These are phyloP conservation scores for Scedosporium dehoogii DNA, from an alignment of 2,329 filamentous ascomycete species.

Conservation along the genomic window DNA sequence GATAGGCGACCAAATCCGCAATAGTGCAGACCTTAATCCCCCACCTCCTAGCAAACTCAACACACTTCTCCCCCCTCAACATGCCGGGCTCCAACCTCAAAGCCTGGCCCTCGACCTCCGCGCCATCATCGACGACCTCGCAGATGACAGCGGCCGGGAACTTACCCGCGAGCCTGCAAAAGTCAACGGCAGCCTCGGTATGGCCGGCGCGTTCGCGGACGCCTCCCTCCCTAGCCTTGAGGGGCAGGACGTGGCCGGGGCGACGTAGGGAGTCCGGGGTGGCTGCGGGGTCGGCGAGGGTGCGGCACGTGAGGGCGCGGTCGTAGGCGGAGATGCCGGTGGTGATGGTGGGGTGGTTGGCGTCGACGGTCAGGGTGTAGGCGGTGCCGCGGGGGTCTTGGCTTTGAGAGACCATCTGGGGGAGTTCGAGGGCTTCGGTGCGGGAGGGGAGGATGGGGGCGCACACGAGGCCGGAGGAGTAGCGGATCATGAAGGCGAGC, in stretches of 20 bases:
- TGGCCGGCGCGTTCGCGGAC: constrained; percentile 74
- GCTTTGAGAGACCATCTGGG: constrained; percentile 70
- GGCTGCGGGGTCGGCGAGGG: constrained; percentile 58
- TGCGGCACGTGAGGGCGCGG: constrained; percentile 69
- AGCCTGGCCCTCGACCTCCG: constrained; percentile 57
- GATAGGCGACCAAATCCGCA: constrained; percentile 71
- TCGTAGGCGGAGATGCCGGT: constrained; percentile 91
- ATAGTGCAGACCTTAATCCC: constrained; percentile 93
- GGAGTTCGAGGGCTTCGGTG: constrained; percentile 63
- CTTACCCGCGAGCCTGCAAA: constrained; percentile 79
- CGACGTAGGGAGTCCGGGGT: constrained; percentile 57
- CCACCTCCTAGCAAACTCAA: constrained; percentile 80
- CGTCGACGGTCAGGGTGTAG: constrained; percentile 86
- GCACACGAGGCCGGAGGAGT: constrained; percentile 87
- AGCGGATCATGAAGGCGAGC: constrained; percentile 92
- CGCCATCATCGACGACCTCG: constrained; percentile 83
- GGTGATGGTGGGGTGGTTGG: constrained; percentile 59
- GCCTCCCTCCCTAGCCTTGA: constrained; percentile 69
- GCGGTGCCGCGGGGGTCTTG: constrained; percentile 85
- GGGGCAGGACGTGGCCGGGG: constrained; percentile 83
- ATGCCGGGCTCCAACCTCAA: constrained; percentile 65
- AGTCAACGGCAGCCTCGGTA: constrained; percentile 87
- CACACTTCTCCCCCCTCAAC: constrained; percentile 81
- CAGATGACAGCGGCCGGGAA: constrained; percentile 71
- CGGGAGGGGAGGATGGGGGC: constrained; percentile 65